A percentile compares a stretch with the other conserved stretches of the same genome.
Evolutionary conservation across 208 protist species (phyloP).

Genomic region (Tritrichomonas foetus): DNA sequence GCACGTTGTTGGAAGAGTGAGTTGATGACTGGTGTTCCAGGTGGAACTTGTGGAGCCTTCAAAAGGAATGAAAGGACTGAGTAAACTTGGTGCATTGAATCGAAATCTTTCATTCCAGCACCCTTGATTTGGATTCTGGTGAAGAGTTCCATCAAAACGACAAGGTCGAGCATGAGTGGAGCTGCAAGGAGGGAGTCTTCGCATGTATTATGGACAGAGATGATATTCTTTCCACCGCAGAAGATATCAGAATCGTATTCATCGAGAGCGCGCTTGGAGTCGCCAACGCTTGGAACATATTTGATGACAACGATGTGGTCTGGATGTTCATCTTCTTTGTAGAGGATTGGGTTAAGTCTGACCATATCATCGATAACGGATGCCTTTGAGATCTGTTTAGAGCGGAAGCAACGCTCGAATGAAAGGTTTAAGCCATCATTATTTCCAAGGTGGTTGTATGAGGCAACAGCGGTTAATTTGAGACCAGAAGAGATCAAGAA

Average conservation of each 20-base stretch:
- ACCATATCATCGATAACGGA: constrained; percentile 99
- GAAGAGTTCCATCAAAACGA: constrained; percentile 87
- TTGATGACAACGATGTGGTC: constrained; percentile 96
- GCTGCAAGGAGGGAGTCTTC: constrained; percentile 95
- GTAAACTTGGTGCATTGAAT: neutral
- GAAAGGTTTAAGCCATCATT: constrained; percentile 96
- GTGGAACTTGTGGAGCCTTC: constrained; percentile 74
- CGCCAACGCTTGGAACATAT: constrained; percentile 92
- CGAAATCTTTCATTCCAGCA: constrained; percentile 38
- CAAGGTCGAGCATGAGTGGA: constrained; percentile 94
- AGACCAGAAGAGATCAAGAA: constrained; percentile 90
- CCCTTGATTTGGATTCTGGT: constrained; percentile 69
- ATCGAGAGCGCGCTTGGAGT: constrained; percentile 94
- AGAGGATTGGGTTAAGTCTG: constrained; percentile 80
- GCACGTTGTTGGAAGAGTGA: constrained; percentile 86
- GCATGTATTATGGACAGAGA: constrained; percentile 88
- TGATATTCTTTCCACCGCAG: constrained; percentile 83
- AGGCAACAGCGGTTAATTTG: constrained; percentile 75
- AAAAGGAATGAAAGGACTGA: constrained; percentile 34
- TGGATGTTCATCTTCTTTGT: constrained; percentile 73
- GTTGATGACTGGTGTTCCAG: constrained; percentile 89
- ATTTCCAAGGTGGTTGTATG: constrained; percentile 97
- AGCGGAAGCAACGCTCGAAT: constrained; percentile 56
- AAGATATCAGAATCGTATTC: constrained; percentile 96
- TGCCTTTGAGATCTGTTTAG: constrained; percentile 97